Percentiles rank a stretch among this genome's conserved stretches.
These are phyloP conservation scores for Aspergillus jensenii DNA, from an alignment of 2,329 filamentous ascomycete species.

Conservation along the genomic window DNA sequence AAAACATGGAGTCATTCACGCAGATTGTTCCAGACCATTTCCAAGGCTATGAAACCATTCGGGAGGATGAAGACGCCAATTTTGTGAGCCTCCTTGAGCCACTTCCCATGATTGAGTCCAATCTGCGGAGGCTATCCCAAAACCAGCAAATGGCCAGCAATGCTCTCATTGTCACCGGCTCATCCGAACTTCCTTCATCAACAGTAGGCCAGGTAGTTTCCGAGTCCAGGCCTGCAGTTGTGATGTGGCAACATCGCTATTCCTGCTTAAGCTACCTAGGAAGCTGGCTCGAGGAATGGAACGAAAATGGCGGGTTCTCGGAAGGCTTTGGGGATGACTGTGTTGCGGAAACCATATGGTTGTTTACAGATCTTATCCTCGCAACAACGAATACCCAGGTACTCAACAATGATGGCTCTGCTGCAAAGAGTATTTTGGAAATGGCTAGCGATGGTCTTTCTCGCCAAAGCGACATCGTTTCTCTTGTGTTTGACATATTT, in stretches of 20 bases:
- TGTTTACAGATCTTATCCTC: conserved; percentile 70
- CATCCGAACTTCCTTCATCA: conserved; percentile 38
- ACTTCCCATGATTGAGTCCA: conserved; percentile 51
- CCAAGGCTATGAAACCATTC: conserved; percentile 70
- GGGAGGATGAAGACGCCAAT: conserved; percentile 84
- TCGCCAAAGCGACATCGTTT: conserved; percentile 66
- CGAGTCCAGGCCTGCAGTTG: conserved; percentile 72
- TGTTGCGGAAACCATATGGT: conserved; percentile 69
- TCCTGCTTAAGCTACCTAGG: conserved; percentile 79
- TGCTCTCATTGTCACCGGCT: conserved; percentile 35
- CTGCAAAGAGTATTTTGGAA: conserved; percentile 47
- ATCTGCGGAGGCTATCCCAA: conserved; percentile 23
- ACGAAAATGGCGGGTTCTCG: conserved; percentile 50
- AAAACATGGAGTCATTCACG: conserved; percentile 71
- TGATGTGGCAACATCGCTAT: conserved; percentile 72
- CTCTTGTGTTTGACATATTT: conserved; percentile 79
- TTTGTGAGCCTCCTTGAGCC: conserved; percentile 64
- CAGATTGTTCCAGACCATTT: conserved; percentile 73
- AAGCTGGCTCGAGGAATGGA: conserved; percentile 58
- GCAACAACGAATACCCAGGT: conserved; percentile 32
- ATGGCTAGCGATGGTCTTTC: conserved; percentile 51
- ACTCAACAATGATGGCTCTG: conserved; percentile 36
- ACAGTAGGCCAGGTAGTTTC: conserved; percentile 65
- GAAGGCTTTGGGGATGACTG: conserved; percentile 59
- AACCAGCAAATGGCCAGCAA: conserved; percentile 24